These are phyloP conservation scores for Takakia lepidozioides DNA, from an alignment of 225 moss, liverwort and hornwort species.

Conservation along the genomic window DNA sequence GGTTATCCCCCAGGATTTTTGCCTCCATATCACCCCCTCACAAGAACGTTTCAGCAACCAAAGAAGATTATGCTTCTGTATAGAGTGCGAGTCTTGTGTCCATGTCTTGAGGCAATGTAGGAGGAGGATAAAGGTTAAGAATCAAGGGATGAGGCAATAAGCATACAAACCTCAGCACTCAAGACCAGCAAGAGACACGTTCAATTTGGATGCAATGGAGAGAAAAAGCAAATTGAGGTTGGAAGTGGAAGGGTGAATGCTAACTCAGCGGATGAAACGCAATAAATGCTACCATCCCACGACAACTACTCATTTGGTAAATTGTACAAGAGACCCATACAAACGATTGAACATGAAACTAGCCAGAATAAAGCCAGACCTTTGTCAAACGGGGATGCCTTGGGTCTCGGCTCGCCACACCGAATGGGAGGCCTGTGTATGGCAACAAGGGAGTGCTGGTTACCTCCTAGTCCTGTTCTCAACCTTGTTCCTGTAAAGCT, in stretches of 20 bases:
- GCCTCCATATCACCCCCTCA: too few relatives aligned
- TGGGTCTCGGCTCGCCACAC: background rate
- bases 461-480: background rate
- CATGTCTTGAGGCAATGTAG: too few relatives aligned
- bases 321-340: background rate
- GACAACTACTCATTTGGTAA: background rate
- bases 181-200: too few relatives aligned
- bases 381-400: background rate
- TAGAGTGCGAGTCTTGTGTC: too few relatives aligned
- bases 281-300: background rate
- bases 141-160: too few relatives aligned
- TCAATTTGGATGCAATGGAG: too few relatives aligned
- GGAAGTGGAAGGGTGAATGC: background rate
- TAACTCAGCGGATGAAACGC: background rate
- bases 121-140: too few relatives aligned
- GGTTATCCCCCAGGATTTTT: too few relatives aligned
- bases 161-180: too few relatives aligned
- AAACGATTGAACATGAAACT: background rate
- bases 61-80: too few relatives aligned
- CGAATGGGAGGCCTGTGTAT: background rate
- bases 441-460: background rate
- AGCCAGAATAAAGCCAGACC: background rate
- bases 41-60: too few relatives aligned
- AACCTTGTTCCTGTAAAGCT: background rate
- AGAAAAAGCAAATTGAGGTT: too few relatives aligned